Conservation (phyloP, 495 filamentous ascomycete species). For the Neurospora pannonica region DNA sequence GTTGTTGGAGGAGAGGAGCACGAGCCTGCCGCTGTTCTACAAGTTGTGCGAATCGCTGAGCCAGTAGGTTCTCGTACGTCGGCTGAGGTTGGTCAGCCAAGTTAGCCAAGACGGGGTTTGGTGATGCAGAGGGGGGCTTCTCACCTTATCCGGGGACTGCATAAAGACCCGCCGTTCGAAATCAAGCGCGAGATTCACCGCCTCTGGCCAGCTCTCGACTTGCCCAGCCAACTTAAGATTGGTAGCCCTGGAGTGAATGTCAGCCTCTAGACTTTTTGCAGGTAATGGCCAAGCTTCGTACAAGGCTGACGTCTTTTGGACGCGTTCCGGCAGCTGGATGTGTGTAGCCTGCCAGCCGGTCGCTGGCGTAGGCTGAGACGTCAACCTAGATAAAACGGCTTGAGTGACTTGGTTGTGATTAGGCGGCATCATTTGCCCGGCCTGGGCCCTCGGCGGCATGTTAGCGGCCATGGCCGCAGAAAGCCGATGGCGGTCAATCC, state of each 20-base stretch:
- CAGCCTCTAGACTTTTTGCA: background rate
- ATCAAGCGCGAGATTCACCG: conserved; percentile 22
- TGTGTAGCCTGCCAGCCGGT: conserved; percentile 25
- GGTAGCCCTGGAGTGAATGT: background rate
- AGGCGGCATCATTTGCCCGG: conserved; percentile 26
- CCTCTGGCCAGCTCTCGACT: conserved; percentile 15
- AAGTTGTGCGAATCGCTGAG: conserved; percentile 20
- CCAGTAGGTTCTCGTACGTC: conserved; percentile 28
- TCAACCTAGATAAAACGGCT: conserved; percentile 4
- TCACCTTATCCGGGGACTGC: conserved; percentile 33
- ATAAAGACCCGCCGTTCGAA: conserved; percentile 36
- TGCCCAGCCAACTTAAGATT: background rate
- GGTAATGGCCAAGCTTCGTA: conserved; percentile 10
- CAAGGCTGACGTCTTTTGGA: conserved; percentile 27
- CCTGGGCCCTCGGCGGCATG: conserved; percentile 33
- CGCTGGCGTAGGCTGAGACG: conserved; percentile 12
- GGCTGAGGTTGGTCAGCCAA: conserved; percentile 16
- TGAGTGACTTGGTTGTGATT: conserved; percentile 8
- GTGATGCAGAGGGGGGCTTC: conserved; percentile 2
- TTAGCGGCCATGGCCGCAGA: conserved; percentile 41
- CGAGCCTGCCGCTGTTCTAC: conserved; percentile 33
- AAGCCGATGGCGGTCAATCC: conserved; percentile 9
- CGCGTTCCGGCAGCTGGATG: conserved; percentile 18
- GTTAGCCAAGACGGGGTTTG: conserved; percentile 6
- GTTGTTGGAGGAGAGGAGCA: conserved; percentile 30